Percentiles rank a stretch among this genome's conserved stretches.
Evolutionary conservation across 2,329 filamentous ascomycete species (phyloP).

Genomic region (Ampelomyces quisqualis): DNA sequence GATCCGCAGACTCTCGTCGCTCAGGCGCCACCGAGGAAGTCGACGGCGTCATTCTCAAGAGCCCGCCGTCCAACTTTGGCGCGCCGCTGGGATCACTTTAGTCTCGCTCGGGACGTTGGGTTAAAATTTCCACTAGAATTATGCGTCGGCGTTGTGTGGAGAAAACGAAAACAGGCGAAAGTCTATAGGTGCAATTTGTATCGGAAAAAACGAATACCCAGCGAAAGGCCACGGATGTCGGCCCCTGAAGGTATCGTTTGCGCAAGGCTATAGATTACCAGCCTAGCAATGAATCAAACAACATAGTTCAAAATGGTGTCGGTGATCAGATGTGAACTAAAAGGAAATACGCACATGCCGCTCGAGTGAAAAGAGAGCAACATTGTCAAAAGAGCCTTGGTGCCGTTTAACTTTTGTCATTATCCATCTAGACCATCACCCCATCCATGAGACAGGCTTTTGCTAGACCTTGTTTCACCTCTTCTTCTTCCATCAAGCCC

Average conservation of each 20-base stretch:
- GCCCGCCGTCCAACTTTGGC: conserved; percentile 39
- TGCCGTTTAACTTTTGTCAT: conserved; percentile 8
- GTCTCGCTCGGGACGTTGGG: no score
- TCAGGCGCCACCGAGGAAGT: conserved; percentile 25
- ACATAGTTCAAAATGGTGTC: no score
- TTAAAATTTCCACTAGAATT: no score
- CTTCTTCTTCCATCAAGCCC: conserved; percentile 1
- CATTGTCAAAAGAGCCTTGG: not conserved
- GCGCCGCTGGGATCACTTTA: conserved; percentile 30
- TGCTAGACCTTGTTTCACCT: no score
- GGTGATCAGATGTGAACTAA: no score
- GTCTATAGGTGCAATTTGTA: no score
- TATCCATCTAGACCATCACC: no score
- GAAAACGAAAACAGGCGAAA: no score
- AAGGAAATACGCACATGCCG: not conserved
- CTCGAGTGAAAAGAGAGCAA: not conserved
- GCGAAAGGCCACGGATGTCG: conserved; percentile 2
- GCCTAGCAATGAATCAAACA: conserved; percentile 10
- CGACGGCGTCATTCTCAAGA: conserved; percentile 41
- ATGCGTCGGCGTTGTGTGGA: no score
- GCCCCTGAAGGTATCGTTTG: conserved; percentile 11
- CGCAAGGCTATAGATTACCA: conserved; percentile 23
- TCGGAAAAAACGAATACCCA: conserved; percentile 14
- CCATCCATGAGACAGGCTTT: no score
- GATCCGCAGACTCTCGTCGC: conserved; percentile 21